phyloP scores from a whole-genome alignment of 805 yeast genomes.

The Kodamaea fukazawae region DNA sequence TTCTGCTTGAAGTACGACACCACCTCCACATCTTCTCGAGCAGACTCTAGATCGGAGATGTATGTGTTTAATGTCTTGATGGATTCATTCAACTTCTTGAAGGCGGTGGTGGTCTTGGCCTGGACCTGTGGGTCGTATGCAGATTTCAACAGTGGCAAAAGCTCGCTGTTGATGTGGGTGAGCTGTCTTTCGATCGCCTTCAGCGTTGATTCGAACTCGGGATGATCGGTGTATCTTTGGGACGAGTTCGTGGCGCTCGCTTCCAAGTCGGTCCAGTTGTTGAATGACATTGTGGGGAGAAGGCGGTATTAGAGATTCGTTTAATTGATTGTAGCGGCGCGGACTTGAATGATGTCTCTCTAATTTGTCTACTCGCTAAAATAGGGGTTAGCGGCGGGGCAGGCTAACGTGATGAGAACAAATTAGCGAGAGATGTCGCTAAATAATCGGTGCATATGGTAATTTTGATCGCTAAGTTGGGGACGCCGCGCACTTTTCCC shows the following conservation, averaged over 20 bases:
- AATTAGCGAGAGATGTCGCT: too few relatives aligned
- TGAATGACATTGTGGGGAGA: slow-evolving; percentile 23
- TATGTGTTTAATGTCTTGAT: slow-evolving; percentile 28
- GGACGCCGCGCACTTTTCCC: too few relatives aligned
- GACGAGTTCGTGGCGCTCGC: slow-evolving; percentile 19
- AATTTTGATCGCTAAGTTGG: too few relatives aligned
- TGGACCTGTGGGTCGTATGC: slow-evolving; percentile 12
- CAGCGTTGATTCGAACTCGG: slow-evolving; percentile 36
- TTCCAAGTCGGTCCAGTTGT: slow-evolving; percentile 30
- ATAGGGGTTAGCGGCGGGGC: too few relatives aligned
- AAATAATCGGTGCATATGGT: too few relatives aligned
- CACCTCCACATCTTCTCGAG: slow-evolving; percentile 40
- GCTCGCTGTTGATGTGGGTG: slow-evolving; percentile 26
- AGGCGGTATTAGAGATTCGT: too few relatives aligned
- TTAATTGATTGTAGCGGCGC: too few relatives aligned
- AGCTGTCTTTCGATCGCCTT: slow-evolving; percentile 32
- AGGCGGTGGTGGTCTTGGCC: slow-evolving; percentile 25
- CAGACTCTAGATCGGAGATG: slow-evolving; percentile 27
- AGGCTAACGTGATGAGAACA: too few relatives aligned
- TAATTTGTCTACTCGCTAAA: too few relatives aligned
- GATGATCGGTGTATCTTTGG: slow-evolving; percentile 34
- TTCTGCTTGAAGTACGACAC: slow-evolving; percentile 38
- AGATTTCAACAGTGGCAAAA: slow-evolving; percentile 12
- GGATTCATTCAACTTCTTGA: slow-evolving; percentile 28
- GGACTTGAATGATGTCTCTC: too few relatives aligned